Conservation (phyloP, 192 early-diverging fungal species). For the Entophlyctis helioformis region DNA sequence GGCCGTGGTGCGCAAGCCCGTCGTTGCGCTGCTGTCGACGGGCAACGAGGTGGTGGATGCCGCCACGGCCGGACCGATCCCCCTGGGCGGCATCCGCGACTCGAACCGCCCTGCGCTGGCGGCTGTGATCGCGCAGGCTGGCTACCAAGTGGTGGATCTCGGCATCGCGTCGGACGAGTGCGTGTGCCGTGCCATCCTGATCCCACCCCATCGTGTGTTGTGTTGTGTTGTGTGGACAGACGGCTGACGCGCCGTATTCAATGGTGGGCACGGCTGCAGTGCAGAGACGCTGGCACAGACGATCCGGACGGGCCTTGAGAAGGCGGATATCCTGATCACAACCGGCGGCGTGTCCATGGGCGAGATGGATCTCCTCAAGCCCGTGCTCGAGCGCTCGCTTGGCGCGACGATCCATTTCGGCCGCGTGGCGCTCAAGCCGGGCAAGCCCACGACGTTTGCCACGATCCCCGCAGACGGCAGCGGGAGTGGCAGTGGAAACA, state of each 20-base stretch:
- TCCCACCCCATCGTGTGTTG: too few relatives aligned
- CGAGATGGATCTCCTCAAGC: conserved; percentile 83
- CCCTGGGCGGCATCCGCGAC: conserved; percentile 64
- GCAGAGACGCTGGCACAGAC: conserved; percentile 38
- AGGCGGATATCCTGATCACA: conserved; percentile 68
- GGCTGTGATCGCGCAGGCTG: conserved; percentile 40
- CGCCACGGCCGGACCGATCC: conserved; percentile 14
- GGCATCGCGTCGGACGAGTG: conserved; percentile 64
- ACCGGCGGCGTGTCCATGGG: conserved; percentile 99
- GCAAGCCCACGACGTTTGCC: conserved; percentile 93
- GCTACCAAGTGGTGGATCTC: conserved; percentile 58
- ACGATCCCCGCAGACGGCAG: conserved; percentile 34
- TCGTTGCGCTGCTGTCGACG: conserved; percentile 73
- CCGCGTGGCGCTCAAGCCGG: conserved; percentile 83
- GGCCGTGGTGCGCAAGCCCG: conserved; percentile 24
- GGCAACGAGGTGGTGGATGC: conserved; percentile 75
- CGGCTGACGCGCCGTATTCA: too few relatives aligned
- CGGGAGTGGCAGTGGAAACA: too few relatives aligned
- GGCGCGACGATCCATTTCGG: conserved; percentile 82
- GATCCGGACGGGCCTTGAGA: conserved; percentile 19
- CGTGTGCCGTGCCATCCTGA: neutral
- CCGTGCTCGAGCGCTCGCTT: conserved; percentile 65
- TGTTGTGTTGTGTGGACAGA: too few relatives aligned
- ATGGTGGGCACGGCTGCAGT: too few relatives aligned
- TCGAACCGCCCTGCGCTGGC: conserved; percentile 72